These are phyloP conservation scores for Penicillium brevicompactum DNA, from an alignment of 2,329 filamentous ascomycete species.

Conservation along the genomic window DNA sequence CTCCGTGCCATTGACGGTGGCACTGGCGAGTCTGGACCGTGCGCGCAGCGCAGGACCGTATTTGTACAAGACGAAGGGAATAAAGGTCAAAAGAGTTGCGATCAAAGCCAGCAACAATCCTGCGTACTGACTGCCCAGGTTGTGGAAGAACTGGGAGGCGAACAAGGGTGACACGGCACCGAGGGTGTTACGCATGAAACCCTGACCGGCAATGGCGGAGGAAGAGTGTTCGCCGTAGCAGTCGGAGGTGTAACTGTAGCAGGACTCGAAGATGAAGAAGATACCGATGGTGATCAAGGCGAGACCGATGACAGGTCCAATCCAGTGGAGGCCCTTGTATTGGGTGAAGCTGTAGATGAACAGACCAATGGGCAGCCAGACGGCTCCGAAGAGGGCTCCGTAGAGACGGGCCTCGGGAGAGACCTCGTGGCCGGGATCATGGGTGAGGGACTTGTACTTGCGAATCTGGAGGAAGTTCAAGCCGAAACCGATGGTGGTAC, in stretches of 20 bases:
- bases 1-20: constrained; percentile 8
- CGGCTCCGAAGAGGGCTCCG: constrained; percentile 51
- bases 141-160: constrained; percentile 56
- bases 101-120: constrained; percentile 53
- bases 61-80: constrained; percentile 34
- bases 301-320: constrained; percentile 53
- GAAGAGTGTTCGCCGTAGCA: constrained; percentile 51
- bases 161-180: constrained; percentile 57
- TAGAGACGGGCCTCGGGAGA: constrained; percentile 52
- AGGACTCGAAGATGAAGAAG: constrained; percentile 50
- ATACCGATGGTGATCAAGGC: constrained; percentile 56
- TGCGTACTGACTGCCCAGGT: constrained; percentile 56
- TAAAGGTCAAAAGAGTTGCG: constrained; percentile 40
- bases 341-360: constrained; percentile 60
- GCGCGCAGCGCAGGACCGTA: constrained; percentile 33
- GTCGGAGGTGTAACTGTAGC: constrained; percentile 55
- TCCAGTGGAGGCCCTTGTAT: constrained; percentile 53
- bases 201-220: constrained; percentile 52
- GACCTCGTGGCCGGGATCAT: constrained; percentile 33
- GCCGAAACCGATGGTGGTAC: constrained; percentile 52
- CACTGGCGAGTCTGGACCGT: constrained; percentile 33
- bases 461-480: constrained; percentile 55
- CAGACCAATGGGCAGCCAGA: constrained; percentile 52
- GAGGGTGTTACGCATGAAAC: constrained; percentile 56
- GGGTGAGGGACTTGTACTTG: constrained; percentile 50